Evolutionary conservation across 106 monocot species (phyloP).

Genomic region (Apostasia shenzhenica): DNA sequence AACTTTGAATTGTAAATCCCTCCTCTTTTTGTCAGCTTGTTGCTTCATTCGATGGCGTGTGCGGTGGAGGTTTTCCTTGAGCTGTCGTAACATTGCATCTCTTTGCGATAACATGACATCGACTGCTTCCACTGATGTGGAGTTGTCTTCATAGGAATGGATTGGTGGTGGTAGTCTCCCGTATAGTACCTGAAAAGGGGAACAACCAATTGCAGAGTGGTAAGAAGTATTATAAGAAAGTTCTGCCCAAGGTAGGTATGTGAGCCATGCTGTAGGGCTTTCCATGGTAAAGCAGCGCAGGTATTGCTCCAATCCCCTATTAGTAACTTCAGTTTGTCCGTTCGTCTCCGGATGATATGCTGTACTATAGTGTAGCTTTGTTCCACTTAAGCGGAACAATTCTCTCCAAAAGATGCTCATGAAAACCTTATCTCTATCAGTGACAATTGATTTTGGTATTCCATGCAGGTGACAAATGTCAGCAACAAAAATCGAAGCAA

Average conservation of each 20-base stretch:
- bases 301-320: background rate
- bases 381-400: background rate
- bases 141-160: background rate
- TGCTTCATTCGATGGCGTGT: background rate
- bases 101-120: background rate
- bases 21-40: background rate
- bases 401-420: background rate
- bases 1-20: background rate
- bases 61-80: background rate
- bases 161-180: background rate
- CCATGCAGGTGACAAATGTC: background rate
- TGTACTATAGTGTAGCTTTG: background rate
- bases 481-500: background rate
- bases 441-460: background rate
- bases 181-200: background rate
- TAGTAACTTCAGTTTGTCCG: background rate
- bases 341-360: background rate
- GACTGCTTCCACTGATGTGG: background rate
- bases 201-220: background rate
- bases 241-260: background rate
- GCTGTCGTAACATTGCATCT: background rate
- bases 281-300: background rate
- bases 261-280: background rate
- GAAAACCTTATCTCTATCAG: background rate
- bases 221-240: background rate